These are phyloP conservation scores for Pythium plurisporium DNA, from an alignment of 352 stramenopile genomes.

Conservation along the genomic window DNA sequence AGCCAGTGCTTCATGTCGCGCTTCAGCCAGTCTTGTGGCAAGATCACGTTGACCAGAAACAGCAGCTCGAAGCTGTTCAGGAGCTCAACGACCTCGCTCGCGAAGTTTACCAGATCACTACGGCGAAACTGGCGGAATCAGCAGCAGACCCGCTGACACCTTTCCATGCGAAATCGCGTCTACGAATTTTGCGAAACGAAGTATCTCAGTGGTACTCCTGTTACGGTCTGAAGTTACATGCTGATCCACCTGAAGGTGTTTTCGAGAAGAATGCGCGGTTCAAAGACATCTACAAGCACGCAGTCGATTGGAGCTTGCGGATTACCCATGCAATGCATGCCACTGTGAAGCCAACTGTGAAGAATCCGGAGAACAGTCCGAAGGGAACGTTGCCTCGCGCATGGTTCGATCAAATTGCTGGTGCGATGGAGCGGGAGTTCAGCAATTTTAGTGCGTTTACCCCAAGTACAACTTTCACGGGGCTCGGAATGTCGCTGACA, in stretches of 20 bases:
- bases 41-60: constrained; percentile 68
- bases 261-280: constrained; percentile 81
- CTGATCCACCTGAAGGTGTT: constrained; percentile 64
- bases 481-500: background rate
- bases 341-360: constrained; percentile 70
- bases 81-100: constrained; percentile 70
- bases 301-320: constrained; percentile 66
- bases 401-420: constrained; percentile 73
- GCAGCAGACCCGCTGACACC: constrained; percentile 68
- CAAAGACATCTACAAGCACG: constrained; percentile 78
- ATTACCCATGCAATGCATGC: constrained; percentile 76
- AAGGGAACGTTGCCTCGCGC: constrained; percentile 67
- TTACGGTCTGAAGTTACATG: constrained; percentile 67
- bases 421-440: constrained; percentile 41
- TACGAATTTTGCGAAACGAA: constrained; percentile 77
- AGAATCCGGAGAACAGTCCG: constrained; percentile 56
- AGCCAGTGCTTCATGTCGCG: constrained; percentile 79
- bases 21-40: constrained; percentile 80
- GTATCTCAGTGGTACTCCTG: constrained; percentile 82
- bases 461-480: constrained; percentile 11
- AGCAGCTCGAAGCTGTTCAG: constrained; percentile 56
- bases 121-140: constrained; percentile 71
- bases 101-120: constrained; percentile 74
- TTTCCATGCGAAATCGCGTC: constrained; percentile 59
- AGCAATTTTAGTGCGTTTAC: constrained; percentile 27